These are phyloP conservation scores for Sordaria brevicollis DNA, from an alignment of 495 filamentous ascomycete species.

Conservation along the genomic window DNA sequence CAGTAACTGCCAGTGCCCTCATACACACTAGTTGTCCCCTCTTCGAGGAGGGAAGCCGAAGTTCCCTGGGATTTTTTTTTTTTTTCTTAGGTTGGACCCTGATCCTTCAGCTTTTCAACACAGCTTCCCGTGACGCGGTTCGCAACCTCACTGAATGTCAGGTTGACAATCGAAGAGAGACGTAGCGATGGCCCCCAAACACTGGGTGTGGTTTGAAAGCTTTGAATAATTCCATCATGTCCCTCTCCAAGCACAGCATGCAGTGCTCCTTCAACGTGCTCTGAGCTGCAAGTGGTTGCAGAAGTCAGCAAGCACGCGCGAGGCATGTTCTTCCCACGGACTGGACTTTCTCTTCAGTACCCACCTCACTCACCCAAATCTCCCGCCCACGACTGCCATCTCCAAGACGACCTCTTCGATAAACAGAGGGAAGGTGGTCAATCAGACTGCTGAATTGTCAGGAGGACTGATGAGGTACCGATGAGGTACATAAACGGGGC, in stretches of 20 bases:
- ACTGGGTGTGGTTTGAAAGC: neutral
- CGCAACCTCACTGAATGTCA: neutral
- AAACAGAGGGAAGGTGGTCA: neutral
- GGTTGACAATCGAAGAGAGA: too few species aligned
- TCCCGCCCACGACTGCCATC: neutral
- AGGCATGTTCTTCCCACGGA: neutral
- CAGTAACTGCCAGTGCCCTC: neutral
- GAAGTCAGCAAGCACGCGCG: neutral
- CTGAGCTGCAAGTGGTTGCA: neutral
- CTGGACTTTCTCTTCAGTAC: neutral
- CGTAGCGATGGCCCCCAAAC: neutral
- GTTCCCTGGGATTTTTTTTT: too few species aligned
- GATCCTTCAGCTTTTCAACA: too few species aligned
- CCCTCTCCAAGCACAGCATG: neutral
- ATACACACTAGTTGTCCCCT: neutral
- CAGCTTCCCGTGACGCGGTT: too few species aligned
- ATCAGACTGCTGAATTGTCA: neutral
- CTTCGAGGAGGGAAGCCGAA: neutral
- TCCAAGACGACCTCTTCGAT: neutral
- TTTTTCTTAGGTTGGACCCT: too few species aligned
- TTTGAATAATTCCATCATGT: neutral
- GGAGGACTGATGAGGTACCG: neutral
- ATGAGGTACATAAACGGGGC: neutral
- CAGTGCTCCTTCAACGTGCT: neutral
- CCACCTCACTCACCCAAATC: neutral